Percentiles rank a stretch among this genome's conserved stretches.
Conservation (phyloP, 108 stramenopile species). For the Bacterosira constricta region DNA sequence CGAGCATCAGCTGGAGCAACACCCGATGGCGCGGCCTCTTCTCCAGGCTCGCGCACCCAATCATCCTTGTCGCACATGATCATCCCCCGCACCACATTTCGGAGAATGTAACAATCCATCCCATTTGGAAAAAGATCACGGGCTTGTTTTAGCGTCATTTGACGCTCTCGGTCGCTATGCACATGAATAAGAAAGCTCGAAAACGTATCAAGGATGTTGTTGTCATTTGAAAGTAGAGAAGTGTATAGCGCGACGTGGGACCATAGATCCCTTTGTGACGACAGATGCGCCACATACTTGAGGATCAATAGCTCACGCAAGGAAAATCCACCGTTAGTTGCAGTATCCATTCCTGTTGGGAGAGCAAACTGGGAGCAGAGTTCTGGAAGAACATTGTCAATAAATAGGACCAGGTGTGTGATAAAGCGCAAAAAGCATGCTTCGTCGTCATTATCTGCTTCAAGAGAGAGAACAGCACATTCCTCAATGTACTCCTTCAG, state of each 20-base stretch:
- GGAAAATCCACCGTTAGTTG: not conserved
- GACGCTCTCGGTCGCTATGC: conserved; percentile 55
- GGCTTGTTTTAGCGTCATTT: conserved; percentile 56
- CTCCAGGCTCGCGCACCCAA: conserved; percentile 44
- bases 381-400: conserved; percentile 40
- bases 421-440: conserved; percentile 42
- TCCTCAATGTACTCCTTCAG: conserved; percentile 46
- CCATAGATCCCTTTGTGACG: conserved; percentile 50
- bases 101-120: conserved; percentile 47
- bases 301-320: conserved; percentile 34
- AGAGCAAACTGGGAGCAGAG: conserved; percentile 27
- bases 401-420: conserved; percentile 40
- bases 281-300: conserved; percentile 25
- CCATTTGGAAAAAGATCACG: conserved; percentile 59
- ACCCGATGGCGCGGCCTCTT: conserved; percentile 35
- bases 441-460: conserved; percentile 16
- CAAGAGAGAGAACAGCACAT: conserved; percentile 22
- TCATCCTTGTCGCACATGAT: conserved; percentile 40
- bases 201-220: conserved; percentile 51
- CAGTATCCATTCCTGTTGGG: conserved; percentile 6
- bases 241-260: conserved; percentile 67
- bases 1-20: conserved; percentile 38
- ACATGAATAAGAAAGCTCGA: conserved; percentile 58
- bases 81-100: conserved; percentile 57
- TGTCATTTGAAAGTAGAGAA: conserved; percentile 58